Evolutionary conservation across 768 basidiomycete genomes (phyloP), one percentile per base, ranked within the genome.

Genomic region (Boletus insuetus): DNA sequence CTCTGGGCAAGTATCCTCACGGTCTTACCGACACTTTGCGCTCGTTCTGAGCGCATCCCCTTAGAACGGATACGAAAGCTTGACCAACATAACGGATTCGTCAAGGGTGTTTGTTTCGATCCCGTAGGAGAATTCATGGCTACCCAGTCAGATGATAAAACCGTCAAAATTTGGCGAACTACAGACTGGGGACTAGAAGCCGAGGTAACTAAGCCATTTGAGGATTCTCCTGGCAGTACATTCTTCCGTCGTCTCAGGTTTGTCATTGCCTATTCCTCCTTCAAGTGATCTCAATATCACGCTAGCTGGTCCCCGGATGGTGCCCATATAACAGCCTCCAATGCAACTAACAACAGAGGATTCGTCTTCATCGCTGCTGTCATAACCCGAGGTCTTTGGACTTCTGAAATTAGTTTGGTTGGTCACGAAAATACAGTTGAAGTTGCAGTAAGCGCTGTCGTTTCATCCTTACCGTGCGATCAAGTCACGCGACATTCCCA

Each of bases 31-130:
- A 39, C 16, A 29, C 24, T 38, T 22, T 10, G 19, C 41, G 19
- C 22, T 14, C 20, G 35, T 51, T 22, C 52, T 55, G 26, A 58
- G 26, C 19, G 10, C 12, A 19, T 39, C 13, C 0, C 6, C 9
- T 0, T 66, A 97, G 95, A 95, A 62, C 86, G 89, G 13, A 69
- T 98, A 53, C 79, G 82, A 38, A 91, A 87, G 69, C 81, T 99
- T 7, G 90, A 91, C 55, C 84, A 84, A 54, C 97, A 98, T 66
- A 86, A 92, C 64, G 96, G 94, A 3, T 98, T 98, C 70, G 95
- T 99, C 64, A 98, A 99, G 73, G 97, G 97, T 55, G 92, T 99
- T 47, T 95, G 93, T 67, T 99, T 96, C 86, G 97, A 99, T 74
- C 97, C 97, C 4, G 96, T 95, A 3, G 97, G 97, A 44, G 91